Evolutionary conservation across 2,329 filamentous ascomycete genomes (phyloP), one percentile per base, ranked within the genome.

Genomic region (Aureobasidium uvarum): DNA sequence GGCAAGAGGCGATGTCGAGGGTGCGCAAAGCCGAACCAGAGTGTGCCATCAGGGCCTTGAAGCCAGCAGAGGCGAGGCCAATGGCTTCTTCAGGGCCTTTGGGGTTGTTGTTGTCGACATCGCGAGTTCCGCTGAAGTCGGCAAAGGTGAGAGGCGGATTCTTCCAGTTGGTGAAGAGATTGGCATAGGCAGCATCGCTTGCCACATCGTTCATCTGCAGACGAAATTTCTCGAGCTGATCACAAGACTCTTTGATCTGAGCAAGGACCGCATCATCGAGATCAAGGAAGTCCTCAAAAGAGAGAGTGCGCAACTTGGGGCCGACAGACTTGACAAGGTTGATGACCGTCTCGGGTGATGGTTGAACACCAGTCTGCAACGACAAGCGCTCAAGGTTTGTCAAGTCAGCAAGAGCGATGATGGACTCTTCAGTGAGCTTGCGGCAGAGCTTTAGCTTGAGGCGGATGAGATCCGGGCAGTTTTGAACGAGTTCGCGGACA

Each of bases 391-490:
- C 80, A 1, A 98, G 84, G 0, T 82, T 80, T 1, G 66, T 65
- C 45, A 96, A 74, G 0, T 82, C 77, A 2, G 85, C 83, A 46
- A 97, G 86, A 4, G 84, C 80, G 54, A 82, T 78, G 52, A 97
- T 79, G 13, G 90, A 88, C 14, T 82, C 78, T 65, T 87, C 83
- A 0, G 86, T 87, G 23, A 95, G 79, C 68, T 87, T 85, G 72
- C 92, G 90, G 75, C 95, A 96, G 72, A 92, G 86, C 70, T 87
- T 86, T 41, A 97, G 80, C 77, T 96, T 97, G 60, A 98, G 81
- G 3, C 90, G 87, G 55, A 81, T 81, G 16, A 98, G 81, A 25
- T 86, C 83, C 0, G 87, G 86, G 70, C 91, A 94, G 67, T 84
- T 78, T 7, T 82, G 79, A 28, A 83, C 81, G 67, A 97, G 80